These are phyloP conservation scores for Daedaleopsis sinensis DNA, from an alignment of 768 basidiomycete species.

Conservation along the genomic window DNA sequence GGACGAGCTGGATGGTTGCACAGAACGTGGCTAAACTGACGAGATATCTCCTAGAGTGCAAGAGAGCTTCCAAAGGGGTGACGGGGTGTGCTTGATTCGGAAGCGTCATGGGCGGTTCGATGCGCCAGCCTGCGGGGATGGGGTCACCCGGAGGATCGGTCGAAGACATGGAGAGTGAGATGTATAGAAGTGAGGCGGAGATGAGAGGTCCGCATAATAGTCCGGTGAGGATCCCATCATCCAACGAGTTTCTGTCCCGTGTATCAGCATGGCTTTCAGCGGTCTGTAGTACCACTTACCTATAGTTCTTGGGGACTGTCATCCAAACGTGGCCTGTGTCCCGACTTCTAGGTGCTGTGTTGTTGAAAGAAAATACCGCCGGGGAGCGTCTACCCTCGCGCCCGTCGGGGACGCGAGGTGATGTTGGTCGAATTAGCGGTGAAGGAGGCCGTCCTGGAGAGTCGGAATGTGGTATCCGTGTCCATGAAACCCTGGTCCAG, in stretches of 20 bases:
- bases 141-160: slow-evolving; percentile 30
- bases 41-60: slow-evolving; percentile 73
- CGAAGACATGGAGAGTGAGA: slow-evolving; percentile 40
- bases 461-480: slow-evolving; percentile 20
- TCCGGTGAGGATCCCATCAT: slow-evolving; percentile 86
- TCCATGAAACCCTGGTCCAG: slow-evolving; percentile 60
- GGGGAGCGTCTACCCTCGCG: slow-evolving; percentile 48
- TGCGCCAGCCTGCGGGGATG: slow-evolving; percentile 70
- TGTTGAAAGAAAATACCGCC: slow-evolving; percentile 22
- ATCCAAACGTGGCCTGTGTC: slow-evolving; percentile 83
- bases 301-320: slow-evolving; percentile 88
- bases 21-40: slow-evolving; percentile 82
- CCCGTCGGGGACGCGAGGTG: slow-evolving; percentile 48
- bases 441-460: slow-evolving; percentile 14
- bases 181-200: slow-evolving; percentile 65
- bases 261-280: neutral
- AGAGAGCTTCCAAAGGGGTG: slow-evolving; percentile 54
- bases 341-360: slow-evolving; percentile 40
- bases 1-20: slow-evolving; percentile 76
- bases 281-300: slow-evolving; percentile 43
- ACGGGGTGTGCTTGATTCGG: slow-evolving; percentile 42
- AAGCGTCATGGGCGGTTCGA: slow-evolving; percentile 71
- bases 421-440: slow-evolving; percentile 31
- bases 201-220: slow-evolving; percentile 85
- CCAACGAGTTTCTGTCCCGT: slow-evolving; percentile 64